Evolutionary conservation across 495 filamentous ascomycete species (phyloP), one percentile per base, ranked within the genome.

Genomic region (Chlorociboria aeruginascens): DNA sequence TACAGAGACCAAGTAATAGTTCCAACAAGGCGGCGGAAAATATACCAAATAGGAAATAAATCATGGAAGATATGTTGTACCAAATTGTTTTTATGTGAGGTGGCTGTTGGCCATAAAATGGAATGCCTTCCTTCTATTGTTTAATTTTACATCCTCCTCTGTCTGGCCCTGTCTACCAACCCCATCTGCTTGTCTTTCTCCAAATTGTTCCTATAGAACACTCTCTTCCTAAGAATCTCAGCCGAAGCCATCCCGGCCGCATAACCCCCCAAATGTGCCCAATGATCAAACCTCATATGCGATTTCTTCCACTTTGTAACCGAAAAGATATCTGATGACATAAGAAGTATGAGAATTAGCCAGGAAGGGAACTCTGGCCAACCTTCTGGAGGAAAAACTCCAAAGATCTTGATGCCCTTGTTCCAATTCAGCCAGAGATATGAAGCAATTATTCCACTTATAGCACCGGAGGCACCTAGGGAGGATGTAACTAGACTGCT

Each of bases 381-480:
- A 11, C 68, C 69, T 16, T 70, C 67, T 10, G 70, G 71, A 10
- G 71, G 72, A 35, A 71, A 66, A 7, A 63, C 49, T 8, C 71
- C 69, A 37, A 78, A 60, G 10, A 79, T 45, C 53, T 64, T 68
- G 48, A 80, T 68, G 32, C 66, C 61, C 30, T 71, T 69, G 38
- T 67, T 63, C 20, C 65, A 65, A 49, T 89, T 73, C 48, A 87
- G 64, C 63, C 78, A 78, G 54, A 84, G 82, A 60, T 77, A 84
- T 1, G 82, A 76, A 2, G 71, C 79, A 8, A 83, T 55, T 28
- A 93, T 53, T 12, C 83, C 87, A 43, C 74, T 75, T 11, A 86
- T 64, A 7, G 79, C 82, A 7, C 81, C 85, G 45, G 83, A 89
- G 11, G 86, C 84, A 40, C 89, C 89, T 0, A 89, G 71, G 16